Percentiles rank a stretch among this genome's conserved stretches.
These are phyloP conservation scores for Coprinopsis strossmayeri DNA, from an alignment of 768 basidiomycete genomes.

Conservation along the genomic window DNA sequence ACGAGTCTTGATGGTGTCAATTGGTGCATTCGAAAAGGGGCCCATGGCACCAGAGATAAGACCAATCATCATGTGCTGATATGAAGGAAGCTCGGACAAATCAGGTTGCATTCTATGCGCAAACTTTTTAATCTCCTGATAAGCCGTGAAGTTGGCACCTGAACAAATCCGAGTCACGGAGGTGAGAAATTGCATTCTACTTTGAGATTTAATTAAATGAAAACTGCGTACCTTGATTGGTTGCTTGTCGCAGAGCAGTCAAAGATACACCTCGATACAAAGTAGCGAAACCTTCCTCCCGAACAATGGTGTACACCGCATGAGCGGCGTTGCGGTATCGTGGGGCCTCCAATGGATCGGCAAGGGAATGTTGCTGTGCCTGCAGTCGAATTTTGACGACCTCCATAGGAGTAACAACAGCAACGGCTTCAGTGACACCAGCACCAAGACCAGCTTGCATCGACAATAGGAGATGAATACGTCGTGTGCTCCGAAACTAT, in stretches of 20 bases:
- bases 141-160: constrained; percentile 97
- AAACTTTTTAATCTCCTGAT: constrained; percentile 91
- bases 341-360: constrained; percentile 90
- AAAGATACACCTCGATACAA: constrained; percentile 91
- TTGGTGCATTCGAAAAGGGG: constrained; percentile 96
- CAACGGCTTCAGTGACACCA: constrained; percentile 88
- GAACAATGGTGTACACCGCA: constrained; percentile 89
- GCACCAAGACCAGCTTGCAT: constrained; percentile 83
- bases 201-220: neutral
- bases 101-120: constrained; percentile 77
- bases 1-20: constrained; percentile 95
- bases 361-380: constrained; percentile 94
- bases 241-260: constrained; percentile 93
- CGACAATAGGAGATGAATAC: no score
- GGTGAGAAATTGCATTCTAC: no score
- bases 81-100: constrained; percentile 75
- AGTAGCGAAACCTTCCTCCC: constrained; percentile 82
- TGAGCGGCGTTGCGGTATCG: constrained; percentile 96
- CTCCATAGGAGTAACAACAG: constrained; percentile 98
- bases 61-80: constrained; percentile 94
- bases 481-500: no score
- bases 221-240: constrained; percentile 77
- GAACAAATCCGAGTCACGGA: no score
- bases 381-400: constrained; percentile 98
- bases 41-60: constrained; percentile 97